phyloP scores from a whole-genome alignment of 192 early-diverging fungal species.

The Linnemannia zychae region DNA sequence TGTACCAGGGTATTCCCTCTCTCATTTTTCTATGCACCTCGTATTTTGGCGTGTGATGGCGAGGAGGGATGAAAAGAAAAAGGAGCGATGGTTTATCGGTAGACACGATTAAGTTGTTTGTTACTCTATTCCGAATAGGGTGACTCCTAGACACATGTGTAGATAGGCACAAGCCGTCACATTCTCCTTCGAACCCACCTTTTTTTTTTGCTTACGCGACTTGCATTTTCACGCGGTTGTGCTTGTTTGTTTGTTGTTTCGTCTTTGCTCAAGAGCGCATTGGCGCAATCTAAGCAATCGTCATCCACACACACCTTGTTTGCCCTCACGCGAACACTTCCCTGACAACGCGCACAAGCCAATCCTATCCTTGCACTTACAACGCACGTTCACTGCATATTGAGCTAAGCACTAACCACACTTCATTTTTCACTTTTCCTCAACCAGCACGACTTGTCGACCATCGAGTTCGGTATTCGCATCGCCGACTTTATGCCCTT shows the following conservation, averaged over 20 bases:
- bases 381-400: background rate
- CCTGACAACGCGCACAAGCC: background rate
- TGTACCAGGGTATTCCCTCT: background rate
- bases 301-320: background rate
- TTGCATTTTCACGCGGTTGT: background rate
- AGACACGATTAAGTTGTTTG: slow-evolving; percentile 6
- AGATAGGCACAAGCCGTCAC: slow-evolving; percentile 20
- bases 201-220: background rate
- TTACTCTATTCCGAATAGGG: background rate
- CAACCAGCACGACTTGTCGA: slow-evolving; percentile 44
- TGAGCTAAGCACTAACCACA: background rate
- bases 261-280: background rate
- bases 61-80: background rate
- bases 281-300: background rate
- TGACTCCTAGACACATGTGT: slow-evolving; percentile 42
- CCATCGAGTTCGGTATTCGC: slow-evolving; percentile 74
- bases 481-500: slow-evolving; percentile 69
- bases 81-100: background rate
- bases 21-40: background rate
- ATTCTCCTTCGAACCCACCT: background rate
- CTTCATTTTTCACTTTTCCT: background rate
- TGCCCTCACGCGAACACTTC: background rate
- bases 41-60: slow-evolving; percentile 28
- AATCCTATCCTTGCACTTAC: background rate
- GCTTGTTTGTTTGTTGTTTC: background rate